Evolutionary conservation across 2,329 filamentous ascomycete genomes (phyloP).

Genomic region (Colletotrichum sublineola): DNA sequence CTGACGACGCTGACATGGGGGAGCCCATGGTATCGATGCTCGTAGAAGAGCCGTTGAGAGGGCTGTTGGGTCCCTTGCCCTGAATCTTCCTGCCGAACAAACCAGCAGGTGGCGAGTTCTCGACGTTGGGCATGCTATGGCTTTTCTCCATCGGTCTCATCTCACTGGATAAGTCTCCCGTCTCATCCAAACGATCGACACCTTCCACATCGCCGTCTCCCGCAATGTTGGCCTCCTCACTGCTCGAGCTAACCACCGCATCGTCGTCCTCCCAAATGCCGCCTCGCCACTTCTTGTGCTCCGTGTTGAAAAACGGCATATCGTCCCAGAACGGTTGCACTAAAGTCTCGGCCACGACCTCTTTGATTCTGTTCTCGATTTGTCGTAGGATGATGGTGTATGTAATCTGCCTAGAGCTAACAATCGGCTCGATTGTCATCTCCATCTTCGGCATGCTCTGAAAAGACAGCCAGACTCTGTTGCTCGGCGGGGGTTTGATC

Average conservation of each 20-base stretch:
- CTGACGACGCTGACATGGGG: conserved; percentile 54
- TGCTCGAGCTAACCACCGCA: conserved; percentile 54
- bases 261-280: conserved; percentile 80
- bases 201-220: conserved; percentile 63
- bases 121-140: conserved; percentile 61
- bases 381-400: conserved; percentile 92
- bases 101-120: conserved; percentile 55
- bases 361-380: conserved; percentile 94
- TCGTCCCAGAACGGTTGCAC: conserved; percentile 98
- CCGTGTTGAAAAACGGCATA: conserved; percentile 87
- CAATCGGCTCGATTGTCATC: conserved; percentile 93
- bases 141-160: conserved; percentile 68
- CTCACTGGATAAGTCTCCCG: conserved; percentile 54
- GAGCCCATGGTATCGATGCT: conserved; percentile 57
- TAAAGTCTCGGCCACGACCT: conserved; percentile 91
- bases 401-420: conserved; percentile 94
- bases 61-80: conserved; percentile 51
- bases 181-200: conserved; percentile 60
- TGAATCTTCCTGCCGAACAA: conserved; percentile 65
- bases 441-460: conserved; percentile 95
- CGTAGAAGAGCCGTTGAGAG: conserved; percentile 59
- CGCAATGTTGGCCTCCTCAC: conserved; percentile 55
- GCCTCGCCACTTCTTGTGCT: conserved; percentile 82
- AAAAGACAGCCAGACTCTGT: conserved; percentile 96
- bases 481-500: conserved; percentile 95